These are phyloP conservation scores for Fraxinus velutina DNA, from an alignment of 305 asterid genomes.

Conservation along the genomic window DNA sequence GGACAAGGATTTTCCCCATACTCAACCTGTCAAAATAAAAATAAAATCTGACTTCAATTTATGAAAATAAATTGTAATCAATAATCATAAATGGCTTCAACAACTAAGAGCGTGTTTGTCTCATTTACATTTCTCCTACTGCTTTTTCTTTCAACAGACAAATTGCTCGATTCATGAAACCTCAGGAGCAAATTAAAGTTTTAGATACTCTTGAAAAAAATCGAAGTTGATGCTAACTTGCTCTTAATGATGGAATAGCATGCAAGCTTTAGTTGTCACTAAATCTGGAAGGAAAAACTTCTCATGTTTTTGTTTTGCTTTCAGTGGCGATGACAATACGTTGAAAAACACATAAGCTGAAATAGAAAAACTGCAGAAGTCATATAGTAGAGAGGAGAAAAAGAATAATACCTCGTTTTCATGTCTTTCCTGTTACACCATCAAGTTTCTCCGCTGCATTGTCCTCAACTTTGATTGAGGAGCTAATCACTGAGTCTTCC, in stretches of 20 bases:
- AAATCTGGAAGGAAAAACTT: not conserved
- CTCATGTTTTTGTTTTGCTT: not conserved
- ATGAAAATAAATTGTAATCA: not conserved
- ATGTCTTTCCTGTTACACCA: conserved; percentile 18
- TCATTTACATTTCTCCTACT: not conserved
- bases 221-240: not conserved
- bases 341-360: not conserved
- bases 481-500: conserved; percentile 27
- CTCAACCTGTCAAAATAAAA: not conserved
- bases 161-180: not conserved
- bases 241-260: not conserved
- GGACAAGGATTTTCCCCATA: not conserved
- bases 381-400: not conserved
- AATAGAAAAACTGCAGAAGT: not conserved
- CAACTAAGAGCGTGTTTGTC: not conserved
- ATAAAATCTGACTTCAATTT: not conserved
- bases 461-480: conserved; percentile 27
- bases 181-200: not conserved
- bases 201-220: not conserved
- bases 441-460: conserved; percentile 24
- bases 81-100: not conserved
- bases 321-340: not conserved
- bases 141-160: not conserved
- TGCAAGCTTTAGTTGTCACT: not conserved
- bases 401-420: conserved; percentile 23